Base-by-base conservation (phyloP, 257 asterid genomes). In the Scutellaria minor region DNA sequence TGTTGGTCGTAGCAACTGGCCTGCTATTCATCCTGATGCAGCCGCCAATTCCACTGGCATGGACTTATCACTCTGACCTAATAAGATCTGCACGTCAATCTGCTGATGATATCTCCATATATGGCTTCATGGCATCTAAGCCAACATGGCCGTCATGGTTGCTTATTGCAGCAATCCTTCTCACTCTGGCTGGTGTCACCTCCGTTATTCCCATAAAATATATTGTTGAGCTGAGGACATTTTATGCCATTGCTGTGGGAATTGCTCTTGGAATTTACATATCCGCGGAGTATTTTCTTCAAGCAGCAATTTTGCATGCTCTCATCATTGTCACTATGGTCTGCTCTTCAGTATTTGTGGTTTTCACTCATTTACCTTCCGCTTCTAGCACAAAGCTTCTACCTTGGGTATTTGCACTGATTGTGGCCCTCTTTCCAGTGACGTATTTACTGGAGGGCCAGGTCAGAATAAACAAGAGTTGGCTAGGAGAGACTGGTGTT, bases 121-220 rank as follows among this genome's bases (percentile, higher is more conserved):
- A 95, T 74, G 99, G 98, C 53, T 90, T 95, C 86, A 83, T 86
- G 82, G 94, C 98, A 31, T 73, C 80, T 5, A 92, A 88, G 82
- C 96, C 97, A 46, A 88, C 97, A 39, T 95, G 99, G 99, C 97
- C 99, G 6, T 85, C 99, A 35, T 95, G 99, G 99, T 78, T 95
- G 84, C 99, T 95, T 66, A 92, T 95, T 71, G 83, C 78, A 44
- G 90, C 97, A 48, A 86, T 88, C 77, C 81, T 95, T 66, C 96
- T 95, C 78, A 87, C 98, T 69, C 89, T 95, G 55, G 96, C 99
- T 62, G 97, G 98, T 40, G 83, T 87, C 64, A 90, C 99, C 79
- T 95, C 99, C 56, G 52, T 90, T 72, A 89, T 95, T 71, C 99
- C 99, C 65, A 86, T 95, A 46, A 88, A 82, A 70, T 90, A 92